Evolutionary conservation across 2,329 filamentous ascomycete genomes (phyloP).

Genomic region (Fusarium bulbicola): DNA sequence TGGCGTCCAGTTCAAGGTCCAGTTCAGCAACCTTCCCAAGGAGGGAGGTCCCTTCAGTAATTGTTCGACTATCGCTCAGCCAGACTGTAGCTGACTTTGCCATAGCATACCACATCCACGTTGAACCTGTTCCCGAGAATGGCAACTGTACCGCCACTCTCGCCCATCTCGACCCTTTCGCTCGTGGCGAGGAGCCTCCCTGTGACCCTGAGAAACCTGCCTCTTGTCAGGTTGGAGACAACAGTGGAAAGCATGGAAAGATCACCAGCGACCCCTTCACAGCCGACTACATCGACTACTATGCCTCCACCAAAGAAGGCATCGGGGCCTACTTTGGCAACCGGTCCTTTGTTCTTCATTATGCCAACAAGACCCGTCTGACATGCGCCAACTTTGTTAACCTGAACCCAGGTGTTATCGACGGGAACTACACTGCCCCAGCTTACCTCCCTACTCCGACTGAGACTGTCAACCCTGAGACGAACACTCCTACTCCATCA

Average conservation of each 20-base stretch:
- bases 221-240: conserved; percentile 80
- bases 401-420: conserved; percentile 19
- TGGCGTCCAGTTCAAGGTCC: conserved; percentile 64
- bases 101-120: conserved; percentile 78
- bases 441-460: conserved; percentile 33
- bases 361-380: conserved; percentile 69
- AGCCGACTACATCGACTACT: conserved; percentile 64
- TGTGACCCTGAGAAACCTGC: conserved; percentile 67
- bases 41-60: conserved; percentile 68
- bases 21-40: conserved; percentile 67
- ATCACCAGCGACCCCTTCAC: conserved; percentile 62
- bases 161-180: conserved; percentile 76
- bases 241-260: conserved; percentile 77
- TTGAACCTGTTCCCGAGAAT: conserved; percentile 65
- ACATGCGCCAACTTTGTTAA: conserved; percentile 69
- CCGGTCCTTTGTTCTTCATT: conserved; percentile 71
- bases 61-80: conserved; percentile 40
- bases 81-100: conserved; percentile 8
- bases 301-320: conserved; percentile 62
- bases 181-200: conserved; percentile 67
- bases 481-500: conserved; percentile 24
- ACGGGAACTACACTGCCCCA: conserved; percentile 28
- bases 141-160: conserved; percentile 77
- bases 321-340: conserved; percentile 70
- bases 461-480: conserved; percentile 25